Evolutionary conservation across 2,329 filamentous ascomycete species (phyloP).

Genomic region (Cercospora sojina): DNA sequence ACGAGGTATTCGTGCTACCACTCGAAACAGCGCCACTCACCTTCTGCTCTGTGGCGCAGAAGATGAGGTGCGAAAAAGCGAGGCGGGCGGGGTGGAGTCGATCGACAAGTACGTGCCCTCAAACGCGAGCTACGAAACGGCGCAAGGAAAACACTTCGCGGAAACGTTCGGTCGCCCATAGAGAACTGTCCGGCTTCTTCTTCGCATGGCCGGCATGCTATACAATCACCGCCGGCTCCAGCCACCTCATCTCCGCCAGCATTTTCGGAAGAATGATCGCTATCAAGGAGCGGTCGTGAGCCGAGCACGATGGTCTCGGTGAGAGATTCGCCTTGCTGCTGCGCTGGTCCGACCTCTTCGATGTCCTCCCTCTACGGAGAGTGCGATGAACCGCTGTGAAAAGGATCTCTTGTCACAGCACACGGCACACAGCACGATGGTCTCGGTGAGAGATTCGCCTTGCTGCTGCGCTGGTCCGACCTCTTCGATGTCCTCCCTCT

Average conservation of each 20-base stretch:
- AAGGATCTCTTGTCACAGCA: background rate
- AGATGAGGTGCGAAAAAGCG: background rate
- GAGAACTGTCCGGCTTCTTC: background rate
- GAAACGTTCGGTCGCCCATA: background rate
- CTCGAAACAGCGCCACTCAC: background rate
- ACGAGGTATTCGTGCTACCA: background rate
- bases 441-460: background rate
- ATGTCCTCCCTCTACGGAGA: background rate
- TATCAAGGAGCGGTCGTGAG: background rate
- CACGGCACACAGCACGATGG: background rate
- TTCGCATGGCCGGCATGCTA: background rate
- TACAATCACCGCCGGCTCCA: background rate
- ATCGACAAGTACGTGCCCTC: background rate
- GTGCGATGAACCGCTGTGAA: background rate
- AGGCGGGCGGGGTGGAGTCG: background rate
- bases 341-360: background rate
- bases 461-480: background rate
- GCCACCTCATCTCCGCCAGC: background rate
- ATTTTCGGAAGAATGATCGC: background rate
- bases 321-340: background rate
- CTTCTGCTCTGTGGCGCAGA: slow-evolving; percentile 1
- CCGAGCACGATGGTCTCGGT: background rate
- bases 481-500: background rate
- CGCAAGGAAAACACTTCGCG: background rate
- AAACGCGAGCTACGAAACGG: background rate